These are phyloP conservation scores for Atkinsonella texensis DNA, from an alignment of 2,329 filamentous ascomycete species.

Conservation along the genomic window DNA sequence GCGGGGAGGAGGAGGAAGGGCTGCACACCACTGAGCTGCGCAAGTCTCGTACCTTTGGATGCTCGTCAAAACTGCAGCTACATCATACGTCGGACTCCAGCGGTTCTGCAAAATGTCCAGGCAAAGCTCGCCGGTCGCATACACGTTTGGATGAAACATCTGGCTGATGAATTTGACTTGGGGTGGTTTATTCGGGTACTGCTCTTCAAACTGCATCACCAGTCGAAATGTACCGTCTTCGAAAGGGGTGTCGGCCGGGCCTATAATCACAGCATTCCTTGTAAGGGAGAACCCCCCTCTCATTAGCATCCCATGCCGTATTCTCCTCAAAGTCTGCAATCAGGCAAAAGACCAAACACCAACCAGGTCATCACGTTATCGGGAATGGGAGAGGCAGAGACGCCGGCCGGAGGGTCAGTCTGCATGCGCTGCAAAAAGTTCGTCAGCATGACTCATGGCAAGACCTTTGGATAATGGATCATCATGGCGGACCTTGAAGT, in stretches of 20 bases:
- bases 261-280: slow-evolving; percentile 98
- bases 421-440: slow-evolving; percentile 71
- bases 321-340: neutral
- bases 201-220: slow-evolving; percentile 98
- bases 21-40: neutral
- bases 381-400: slow-evolving; percentile 89
- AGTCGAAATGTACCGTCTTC: slow-evolving; percentile 96
- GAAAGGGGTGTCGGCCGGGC: slow-evolving; percentile 91
- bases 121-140: slow-evolving; percentile 91
- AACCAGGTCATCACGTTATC: slow-evolving; percentile 98
- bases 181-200: slow-evolving; percentile 96
- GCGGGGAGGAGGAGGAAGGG: neutral
- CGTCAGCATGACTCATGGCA: neutral
- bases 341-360: slow-evolving; percentile 11
- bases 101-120: slow-evolving; percentile 94
- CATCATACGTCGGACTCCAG: slow-evolving; percentile 98
- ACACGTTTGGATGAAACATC: slow-evolving; percentile 99
- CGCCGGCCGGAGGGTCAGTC: slow-evolving; percentile 91
- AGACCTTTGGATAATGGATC: neutral
- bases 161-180: slow-evolving; percentile 97
- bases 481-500: slow-evolving; percentile 72
- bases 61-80: slow-evolving; percentile 90
- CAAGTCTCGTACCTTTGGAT: slow-evolving; percentile 66
- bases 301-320: slow-evolving; percentile 9
- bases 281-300: neutral